Evolutionary conservation across 257 asterid genomes (phyloP).

Genomic region (Lycium ferocissimum): DNA sequence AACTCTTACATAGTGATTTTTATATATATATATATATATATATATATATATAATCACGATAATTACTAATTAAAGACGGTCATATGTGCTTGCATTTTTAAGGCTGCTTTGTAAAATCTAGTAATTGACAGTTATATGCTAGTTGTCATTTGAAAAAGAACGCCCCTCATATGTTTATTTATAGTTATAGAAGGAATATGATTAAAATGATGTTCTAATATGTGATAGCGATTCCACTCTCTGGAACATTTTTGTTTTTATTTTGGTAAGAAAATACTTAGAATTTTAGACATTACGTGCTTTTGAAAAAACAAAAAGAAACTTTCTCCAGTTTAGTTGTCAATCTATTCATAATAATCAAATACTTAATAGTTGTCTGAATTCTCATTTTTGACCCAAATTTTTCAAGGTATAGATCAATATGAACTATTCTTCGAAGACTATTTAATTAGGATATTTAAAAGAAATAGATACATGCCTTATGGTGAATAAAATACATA

Average conservation of each 20-base stretch:
- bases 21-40: too few species aligned
- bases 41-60: neutral
- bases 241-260: neutral
- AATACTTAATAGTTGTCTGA: neutral
- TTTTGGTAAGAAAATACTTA: neutral
- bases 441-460: too few species aligned
- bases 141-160: neutral
- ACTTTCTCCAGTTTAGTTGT: too few species aligned
- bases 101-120: neutral
- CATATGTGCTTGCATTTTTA: neutral
- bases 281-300: neutral
- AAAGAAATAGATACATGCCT: neutral
- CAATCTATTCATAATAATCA: too few species aligned
- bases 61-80: neutral
- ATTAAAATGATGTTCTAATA: neutral
- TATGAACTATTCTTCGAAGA: neutral
- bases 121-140: neutral
- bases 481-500: neutral
- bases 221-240: neutral
- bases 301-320: too few species aligned
- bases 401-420: neutral
- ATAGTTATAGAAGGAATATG: neutral
- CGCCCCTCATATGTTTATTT: neutral
- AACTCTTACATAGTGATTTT: neutral
- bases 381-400: neutral